These are phyloP conservation scores for Mucor saturninus DNA, from an alignment of 371 early-diverging fungal species.

Conservation along the genomic window DNA sequence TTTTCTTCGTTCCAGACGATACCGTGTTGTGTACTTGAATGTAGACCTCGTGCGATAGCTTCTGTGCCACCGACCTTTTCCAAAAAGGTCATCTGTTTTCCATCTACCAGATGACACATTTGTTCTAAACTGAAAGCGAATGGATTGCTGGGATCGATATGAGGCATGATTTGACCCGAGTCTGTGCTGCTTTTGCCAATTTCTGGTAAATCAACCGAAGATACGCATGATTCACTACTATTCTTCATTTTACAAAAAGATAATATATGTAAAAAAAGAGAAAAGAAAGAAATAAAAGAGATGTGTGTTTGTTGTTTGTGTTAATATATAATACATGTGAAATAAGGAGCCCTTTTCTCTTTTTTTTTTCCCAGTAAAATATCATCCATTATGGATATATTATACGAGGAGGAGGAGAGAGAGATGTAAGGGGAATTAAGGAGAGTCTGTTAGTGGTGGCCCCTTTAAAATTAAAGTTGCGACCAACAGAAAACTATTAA, in stretches of 20 bases:
- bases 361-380: background rate
- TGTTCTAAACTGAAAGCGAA: constrained; percentile 46
- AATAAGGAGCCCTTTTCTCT: too few relatives aligned
- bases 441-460: background rate
- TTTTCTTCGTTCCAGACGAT: constrained; percentile 27
- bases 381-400: background rate
- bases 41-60: constrained; percentile 59
- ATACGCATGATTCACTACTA: constrained; percentile 1
- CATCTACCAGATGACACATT: constrained; percentile 53
- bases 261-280: too few relatives aligned
- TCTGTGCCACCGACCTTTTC: constrained; percentile 50
- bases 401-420: background rate
- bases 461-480: too few relatives aligned
- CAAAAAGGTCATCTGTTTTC: constrained; percentile 50
- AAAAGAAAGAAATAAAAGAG: too few relatives aligned
- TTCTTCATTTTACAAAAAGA: background rate
- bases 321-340: too few relatives aligned
- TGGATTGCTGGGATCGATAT: constrained; percentile 53
- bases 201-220: constrained; percentile 13
- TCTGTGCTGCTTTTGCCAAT: background rate
- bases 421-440: background rate
- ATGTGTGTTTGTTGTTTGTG: too few relatives aligned
- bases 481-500: background rate
- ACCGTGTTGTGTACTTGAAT: constrained; percentile 51
- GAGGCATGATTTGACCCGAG: constrained; percentile 23